Evolutionary conservation across 352 stramenopile genomes (phyloP).

Genomic region (Saprolegnia diclina): DNA sequence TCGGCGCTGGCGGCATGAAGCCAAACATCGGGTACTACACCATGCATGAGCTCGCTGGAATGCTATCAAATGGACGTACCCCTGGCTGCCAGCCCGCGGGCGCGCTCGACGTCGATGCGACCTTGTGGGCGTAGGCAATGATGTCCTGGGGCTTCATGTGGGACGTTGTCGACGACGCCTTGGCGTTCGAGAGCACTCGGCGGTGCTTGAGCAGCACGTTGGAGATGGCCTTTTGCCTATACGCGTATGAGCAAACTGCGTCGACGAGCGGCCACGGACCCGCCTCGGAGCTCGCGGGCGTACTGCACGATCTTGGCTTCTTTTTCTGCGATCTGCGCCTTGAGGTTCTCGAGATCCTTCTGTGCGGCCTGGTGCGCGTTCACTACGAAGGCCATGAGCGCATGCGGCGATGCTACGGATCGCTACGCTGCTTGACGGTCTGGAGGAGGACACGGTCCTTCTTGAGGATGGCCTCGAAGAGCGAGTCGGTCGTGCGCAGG

Average conservation of each 20-base stretch:
- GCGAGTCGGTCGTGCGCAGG: conserved; percentile 69
- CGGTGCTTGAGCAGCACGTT: conserved; percentile 63
- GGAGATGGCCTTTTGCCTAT: conserved; percentile 41
- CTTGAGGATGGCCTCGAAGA: conserved; percentile 64
- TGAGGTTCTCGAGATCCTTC: conserved; percentile 52
- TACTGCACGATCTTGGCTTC: conserved; percentile 64
- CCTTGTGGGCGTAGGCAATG: conserved; percentile 74
- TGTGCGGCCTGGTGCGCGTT: conserved; percentile 62
- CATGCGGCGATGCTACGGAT: background rate
- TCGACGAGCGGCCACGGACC: background rate
- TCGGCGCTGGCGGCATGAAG: conserved; percentile 76
- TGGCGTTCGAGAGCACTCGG: conserved; percentile 49
- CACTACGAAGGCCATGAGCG: conserved; percentile 34
- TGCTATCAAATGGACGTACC: conserved; percentile 33
- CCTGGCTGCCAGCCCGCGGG: conserved; percentile 69
- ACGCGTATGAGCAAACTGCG: background rate
- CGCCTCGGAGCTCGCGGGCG: conserved; percentile 46
- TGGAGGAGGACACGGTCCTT: conserved; percentile 66
- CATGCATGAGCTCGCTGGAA: background rate
- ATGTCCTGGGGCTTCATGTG: conserved; percentile 34
- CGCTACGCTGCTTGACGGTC: conserved; percentile 70
- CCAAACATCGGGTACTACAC: conserved; percentile 79
- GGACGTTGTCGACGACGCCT: conserved; percentile 18
- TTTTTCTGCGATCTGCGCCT: conserved; percentile 60
- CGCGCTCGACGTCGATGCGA: conserved; percentile 68